phyloP scores from a whole-genome alignment of 2,329 filamentous ascomycete species.

The Scedosporium aurantiacum region DNA sequence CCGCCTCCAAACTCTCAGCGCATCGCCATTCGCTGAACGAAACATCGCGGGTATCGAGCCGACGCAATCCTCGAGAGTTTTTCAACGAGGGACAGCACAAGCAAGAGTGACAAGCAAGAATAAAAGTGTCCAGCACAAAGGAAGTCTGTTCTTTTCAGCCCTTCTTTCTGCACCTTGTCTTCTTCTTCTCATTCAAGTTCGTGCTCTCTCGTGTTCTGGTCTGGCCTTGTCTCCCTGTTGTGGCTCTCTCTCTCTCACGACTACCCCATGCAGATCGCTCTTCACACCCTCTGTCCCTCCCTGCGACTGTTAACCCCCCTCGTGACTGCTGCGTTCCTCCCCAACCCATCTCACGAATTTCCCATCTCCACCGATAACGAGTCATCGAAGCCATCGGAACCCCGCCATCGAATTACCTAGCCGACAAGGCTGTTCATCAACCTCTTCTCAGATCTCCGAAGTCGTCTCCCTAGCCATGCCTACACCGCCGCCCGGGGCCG shows the following conservation, averaged over 20 bases:
- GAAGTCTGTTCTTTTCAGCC: not conserved
- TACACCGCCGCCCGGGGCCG: not conserved
- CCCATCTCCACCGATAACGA: not conserved
- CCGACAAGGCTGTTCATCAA: not conserved
- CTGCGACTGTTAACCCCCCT: constrained; percentile 3
- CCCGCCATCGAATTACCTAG: not conserved
- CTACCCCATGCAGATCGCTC: constrained; percentile 2
- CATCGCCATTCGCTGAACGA: constrained; percentile 5
- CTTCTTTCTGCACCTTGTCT: not conserved
- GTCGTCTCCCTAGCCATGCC: not conserved
- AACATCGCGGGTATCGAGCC: constrained; percentile 6
- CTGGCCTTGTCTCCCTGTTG: not conserved
- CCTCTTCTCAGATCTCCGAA: not conserved
- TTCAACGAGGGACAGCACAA: constrained; percentile 2
- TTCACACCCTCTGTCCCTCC: not conserved
- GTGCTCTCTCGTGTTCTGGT: not conserved
- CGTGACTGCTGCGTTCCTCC: not conserved
- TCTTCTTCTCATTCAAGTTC: not conserved
- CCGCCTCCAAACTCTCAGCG: not conserved
- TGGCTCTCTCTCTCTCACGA: not conserved
- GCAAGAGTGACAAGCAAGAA: not conserved
- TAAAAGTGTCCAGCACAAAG: not conserved
- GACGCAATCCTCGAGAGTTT: not conserved
- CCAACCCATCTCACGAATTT: not conserved
- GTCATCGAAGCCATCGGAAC: not conserved